Base-by-base conservation (phyloP, 768 basidiomycete species). In the Podaxis mareebaensis region DNA sequence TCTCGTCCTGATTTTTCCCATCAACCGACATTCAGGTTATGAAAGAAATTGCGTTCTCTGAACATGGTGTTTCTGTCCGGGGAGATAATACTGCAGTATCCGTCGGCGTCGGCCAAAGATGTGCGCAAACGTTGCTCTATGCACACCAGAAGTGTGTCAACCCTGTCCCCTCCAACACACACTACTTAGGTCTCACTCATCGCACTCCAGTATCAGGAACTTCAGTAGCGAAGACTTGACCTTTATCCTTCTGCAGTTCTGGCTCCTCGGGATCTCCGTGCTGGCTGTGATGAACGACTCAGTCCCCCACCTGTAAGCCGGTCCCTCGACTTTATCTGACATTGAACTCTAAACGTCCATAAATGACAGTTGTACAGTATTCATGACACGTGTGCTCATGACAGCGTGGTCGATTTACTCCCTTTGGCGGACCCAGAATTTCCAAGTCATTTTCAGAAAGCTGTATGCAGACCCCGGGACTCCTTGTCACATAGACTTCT, bases 341-440 rank as follows among this genome's bases (percentile, higher is more conserved):
- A 3, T 33, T 39, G 28, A 42, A 20, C 12, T 40, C 60, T 28
- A 55, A 55, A 39, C 8, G 11, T 13, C 48, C 5, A 26, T 33
- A 28, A 57, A 12, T 40, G 44, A 52, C 42, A 85, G 85, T 4
- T 69, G 85, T 26, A 81, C 85, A 0, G 81, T 81, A 3, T 67
- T 85, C 4, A 75, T 77, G 53, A 80, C 82, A 13, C 85, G 85
- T 7, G 22, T 76, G 1, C 66, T 85, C 12, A 66, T 81, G 1
- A 79, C 84, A 1, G 77, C 68, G 1, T 87, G 86, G 85, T 80
- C 85, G 1, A 69, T 73, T 2, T 87, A 83, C 65, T 74, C 81
- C 1, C 67, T 83, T 5, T 86, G 79, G 79, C 76, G 83, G 11
- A 85, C 80, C 1, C 11, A 38, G 2, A 66, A 67, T 56, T 74